phyloP scores from a whole-genome alignment of 768 basidiomycete species.

The Tricholomella constricta region DNA sequence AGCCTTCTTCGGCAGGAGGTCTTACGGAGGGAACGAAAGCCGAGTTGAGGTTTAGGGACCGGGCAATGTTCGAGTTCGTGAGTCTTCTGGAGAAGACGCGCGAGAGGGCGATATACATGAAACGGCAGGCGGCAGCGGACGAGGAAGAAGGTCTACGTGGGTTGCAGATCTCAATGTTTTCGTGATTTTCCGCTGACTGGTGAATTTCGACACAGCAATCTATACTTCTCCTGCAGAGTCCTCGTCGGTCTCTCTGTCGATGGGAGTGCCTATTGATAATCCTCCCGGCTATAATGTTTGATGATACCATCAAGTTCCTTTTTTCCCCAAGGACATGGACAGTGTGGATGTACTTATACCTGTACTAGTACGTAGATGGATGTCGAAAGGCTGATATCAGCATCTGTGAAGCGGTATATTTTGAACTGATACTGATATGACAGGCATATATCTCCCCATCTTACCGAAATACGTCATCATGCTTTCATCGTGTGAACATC shows the following conservation, averaged over 20 bases:
- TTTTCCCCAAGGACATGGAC: slow-evolving; percentile 8
- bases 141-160: slow-evolving; percentile 65
- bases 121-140: slow-evolving; percentile 55
- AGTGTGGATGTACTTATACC: too few species aligned
- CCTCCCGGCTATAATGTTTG: slow-evolving; percentile 52
- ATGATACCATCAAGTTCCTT: slow-evolving; percentile 11
- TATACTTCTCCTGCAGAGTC: slow-evolving; percentile 50
- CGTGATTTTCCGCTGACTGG: background rate
- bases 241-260: slow-evolving; percentile 40
- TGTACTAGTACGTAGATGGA: background rate
- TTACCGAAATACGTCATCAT: too few species aligned
- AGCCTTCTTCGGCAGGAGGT: slow-evolving; percentile 68
- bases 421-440: too few species aligned
- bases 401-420: too few species aligned
- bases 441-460: too few species aligned
- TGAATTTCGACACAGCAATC: slow-evolving; percentile 33
- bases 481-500: too few species aligned
- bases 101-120: slow-evolving; percentile 77
- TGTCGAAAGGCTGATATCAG: too few species aligned
- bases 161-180: slow-evolving; percentile 29
- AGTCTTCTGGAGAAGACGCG: slow-evolving; percentile 75
- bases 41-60: slow-evolving; percentile 69
- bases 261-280: slow-evolving; percentile 47
- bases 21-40: slow-evolving; percentile 62
- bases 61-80: slow-evolving; percentile 74